Conservation (phyloP, 257 asterid species). For the Nemophila menziesii region DNA sequence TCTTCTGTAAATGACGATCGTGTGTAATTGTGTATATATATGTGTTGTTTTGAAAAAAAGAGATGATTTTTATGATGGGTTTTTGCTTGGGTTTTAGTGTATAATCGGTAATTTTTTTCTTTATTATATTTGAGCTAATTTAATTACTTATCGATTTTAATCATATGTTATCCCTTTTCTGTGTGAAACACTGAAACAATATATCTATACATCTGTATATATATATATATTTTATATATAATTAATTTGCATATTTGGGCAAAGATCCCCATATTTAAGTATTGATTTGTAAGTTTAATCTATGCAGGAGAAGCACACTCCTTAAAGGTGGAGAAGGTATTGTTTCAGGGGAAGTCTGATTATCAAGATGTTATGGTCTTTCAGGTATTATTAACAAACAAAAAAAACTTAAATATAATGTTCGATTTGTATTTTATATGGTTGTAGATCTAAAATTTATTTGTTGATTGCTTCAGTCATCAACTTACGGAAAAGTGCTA, state of each 20-base stretch:
- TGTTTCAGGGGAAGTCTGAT: constrained; percentile 83
- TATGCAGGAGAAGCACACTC: constrained; percentile 97
- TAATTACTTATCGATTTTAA: no score
- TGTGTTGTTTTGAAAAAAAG: no score
- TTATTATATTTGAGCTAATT: no score
- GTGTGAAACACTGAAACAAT: no score
- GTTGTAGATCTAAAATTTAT: constrained; percentile 8
- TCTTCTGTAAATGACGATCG: no score
- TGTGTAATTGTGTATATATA: no score
- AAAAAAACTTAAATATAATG: not conserved
- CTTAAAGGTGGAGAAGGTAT: constrained; percentile 72
- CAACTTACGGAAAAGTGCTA: constrained; percentile 93
- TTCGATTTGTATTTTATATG: not conserved
- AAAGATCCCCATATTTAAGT: no score
- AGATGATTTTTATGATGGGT: not conserved
- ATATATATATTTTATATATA: no score
- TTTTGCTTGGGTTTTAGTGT: not conserved
- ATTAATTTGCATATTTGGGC: no score
- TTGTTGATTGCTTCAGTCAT: constrained; percentile 44
- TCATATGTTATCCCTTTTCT: not conserved
- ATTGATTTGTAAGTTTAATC: no score
- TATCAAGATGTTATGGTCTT: constrained; percentile 88
- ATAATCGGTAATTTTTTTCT: not conserved
- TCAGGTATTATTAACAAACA: constrained; percentile 38
- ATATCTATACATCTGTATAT: no score